Evolutionary conservation across 2,329 filamentous ascomycete genomes (phyloP), one percentile per base, ranked within the genome.

Genomic region (Cylindrodendrum hubeiense): DNA sequence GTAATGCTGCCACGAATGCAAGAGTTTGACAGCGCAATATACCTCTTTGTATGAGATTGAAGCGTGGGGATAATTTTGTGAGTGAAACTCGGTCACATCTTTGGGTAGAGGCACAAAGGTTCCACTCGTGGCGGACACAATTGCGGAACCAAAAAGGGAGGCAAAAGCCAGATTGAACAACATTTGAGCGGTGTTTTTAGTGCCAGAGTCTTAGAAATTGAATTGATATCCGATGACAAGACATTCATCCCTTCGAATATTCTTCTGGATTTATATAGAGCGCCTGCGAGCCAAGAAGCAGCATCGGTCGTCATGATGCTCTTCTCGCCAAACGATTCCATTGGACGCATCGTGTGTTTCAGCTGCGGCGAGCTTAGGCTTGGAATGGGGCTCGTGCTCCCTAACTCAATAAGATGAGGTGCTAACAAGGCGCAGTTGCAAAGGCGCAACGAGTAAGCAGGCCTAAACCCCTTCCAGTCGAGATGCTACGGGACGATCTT

Each of bases 41-140:
- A 75, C 73, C 60, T 71, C 46, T 49, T 76, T 75, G 44, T 73
- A 75, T 0, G 70, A 66, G 41, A 75, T 68, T 15, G 61, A 63
- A 3, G 67, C 67, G 4, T 71, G 72, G 3, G 57, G 60, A 44
- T 66, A 69, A 26, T 54, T 60, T 1, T 22, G 28, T 9, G 57
- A 60, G 5, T 60, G 57, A 30, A 60, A n/a, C 5, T 39, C 13
- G 0, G 57, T 60, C 22, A 60, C 28, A 9, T 46, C 57, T 15
- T 37, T 30, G 3, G 57, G 49, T 3, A 47, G n/a, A 5, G 57
- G 50, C 13, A 60, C 44, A 17, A 60, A 60, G 3, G 57, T 60
- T 8, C 39, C 30, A 7, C 22, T 39, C 12, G 30, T 10, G 4
- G 57, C 57, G 5, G 39, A 53, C 17, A 41, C 49, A 1, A 54